Evolutionary conservation across 2,329 filamentous ascomycete species (phyloP).

Genomic region (Cordyceps farinosa): DNA sequence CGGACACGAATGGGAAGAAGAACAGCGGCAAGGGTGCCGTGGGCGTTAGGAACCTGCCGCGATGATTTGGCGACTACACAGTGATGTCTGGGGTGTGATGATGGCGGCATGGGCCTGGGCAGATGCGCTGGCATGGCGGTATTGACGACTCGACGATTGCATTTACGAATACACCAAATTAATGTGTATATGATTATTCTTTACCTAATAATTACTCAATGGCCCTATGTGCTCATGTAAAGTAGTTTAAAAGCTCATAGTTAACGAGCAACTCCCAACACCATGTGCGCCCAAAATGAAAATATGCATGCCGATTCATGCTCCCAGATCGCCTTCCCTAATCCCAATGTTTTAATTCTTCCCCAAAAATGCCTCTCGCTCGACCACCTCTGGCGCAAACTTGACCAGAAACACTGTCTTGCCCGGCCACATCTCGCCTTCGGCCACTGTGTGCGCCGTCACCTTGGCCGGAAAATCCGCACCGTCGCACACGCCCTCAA

Average conservation of each 20-base stretch:
- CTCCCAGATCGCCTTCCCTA: neutral
- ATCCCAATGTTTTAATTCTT: conserved; percentile 39
- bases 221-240: neutral
- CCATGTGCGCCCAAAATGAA: conserved; percentile 7
- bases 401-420: conserved; percentile 95
- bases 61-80: conserved; percentile 18
- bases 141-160: neutral
- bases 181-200: neutral
- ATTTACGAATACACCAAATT: neutral
- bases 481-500: conserved; percentile 94
- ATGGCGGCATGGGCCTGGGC: neutral
- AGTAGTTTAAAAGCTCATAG: neutral
- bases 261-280: conserved; percentile 1
- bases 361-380: conserved; percentile 79
- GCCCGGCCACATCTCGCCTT: conserved; percentile 86
- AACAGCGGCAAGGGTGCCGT: conserved; percentile 20
- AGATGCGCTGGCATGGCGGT: neutral
- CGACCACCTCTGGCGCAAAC: conserved; percentile 86
- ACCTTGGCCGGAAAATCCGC: conserved; percentile 86
- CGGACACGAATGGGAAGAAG: conserved; percentile 28
- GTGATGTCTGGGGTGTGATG: neutral
- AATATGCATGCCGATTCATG: neutral
- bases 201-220: conserved; percentile 9
- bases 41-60: conserved; percentile 23
- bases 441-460: conserved; percentile 75